Conservation (phyloP, 2,329 filamentous ascomycete species). For the Aspergillus viridinutans region DNA sequence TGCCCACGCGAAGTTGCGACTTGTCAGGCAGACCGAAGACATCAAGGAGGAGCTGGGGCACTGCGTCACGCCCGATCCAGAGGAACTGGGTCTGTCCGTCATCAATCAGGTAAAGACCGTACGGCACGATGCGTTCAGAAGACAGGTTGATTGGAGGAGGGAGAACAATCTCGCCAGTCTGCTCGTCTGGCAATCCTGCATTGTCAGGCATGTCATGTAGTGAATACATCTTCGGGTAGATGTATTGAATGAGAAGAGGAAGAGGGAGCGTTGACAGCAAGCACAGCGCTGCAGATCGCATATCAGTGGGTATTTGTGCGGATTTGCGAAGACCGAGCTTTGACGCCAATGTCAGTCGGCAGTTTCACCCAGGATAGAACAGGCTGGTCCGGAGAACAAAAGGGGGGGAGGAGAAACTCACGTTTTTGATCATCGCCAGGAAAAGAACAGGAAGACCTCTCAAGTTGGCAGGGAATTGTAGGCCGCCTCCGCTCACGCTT, state of each 20-base stretch:
- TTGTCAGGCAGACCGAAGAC: conserved; percentile 87
- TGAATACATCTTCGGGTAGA: conserved; percentile 79
- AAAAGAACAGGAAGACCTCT: conserved; percentile 85
- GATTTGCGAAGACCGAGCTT: conserved; percentile 80
- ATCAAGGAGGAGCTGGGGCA: conserved; percentile 80
- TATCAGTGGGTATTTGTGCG: conserved; percentile 87
- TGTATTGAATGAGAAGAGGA: conserved; percentile 87
- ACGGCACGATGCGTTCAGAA: conserved; percentile 80
- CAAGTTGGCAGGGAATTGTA: conserved; percentile 92
- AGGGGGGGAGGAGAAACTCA: conserved; percentile 45
- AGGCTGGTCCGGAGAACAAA: background rate
- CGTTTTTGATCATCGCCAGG: conserved; percentile 91
- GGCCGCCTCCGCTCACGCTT: conserved; percentile 84
- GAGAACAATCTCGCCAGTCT: conserved; percentile 83
- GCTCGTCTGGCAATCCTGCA: conserved; percentile 76
- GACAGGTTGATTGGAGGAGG: conserved; percentile 82
- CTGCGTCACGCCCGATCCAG: conserved; percentile 90
- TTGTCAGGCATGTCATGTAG: conserved; percentile 95
- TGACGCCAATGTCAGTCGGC: conserved; percentile 20
- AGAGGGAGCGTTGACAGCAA: conserved; percentile 90
- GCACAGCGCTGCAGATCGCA: conserved; percentile 87
- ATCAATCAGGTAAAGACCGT: conserved; percentile 92
- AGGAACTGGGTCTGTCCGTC: conserved; percentile 97
- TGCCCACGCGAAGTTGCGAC: conserved; percentile 82
- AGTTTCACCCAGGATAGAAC: background rate